Evolutionary conservation across 106 monocot genomes (phyloP).

Genomic region (Dioscorea dumetorum): DNA sequence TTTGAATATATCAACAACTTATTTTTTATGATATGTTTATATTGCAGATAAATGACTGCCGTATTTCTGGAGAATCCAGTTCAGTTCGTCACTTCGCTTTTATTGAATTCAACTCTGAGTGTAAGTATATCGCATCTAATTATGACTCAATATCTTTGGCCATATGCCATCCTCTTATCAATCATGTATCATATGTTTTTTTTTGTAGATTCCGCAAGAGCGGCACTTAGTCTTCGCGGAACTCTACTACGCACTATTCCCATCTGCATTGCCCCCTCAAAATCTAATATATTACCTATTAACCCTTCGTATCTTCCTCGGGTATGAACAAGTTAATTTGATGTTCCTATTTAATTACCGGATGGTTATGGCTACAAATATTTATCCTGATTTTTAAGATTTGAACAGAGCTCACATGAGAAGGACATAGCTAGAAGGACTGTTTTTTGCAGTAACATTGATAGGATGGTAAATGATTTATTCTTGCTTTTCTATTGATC

Average conservation of each 20-base stretch:
- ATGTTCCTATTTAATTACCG: background rate
- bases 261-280: slow-evolving; percentile 78
- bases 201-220: slow-evolving; percentile 48
- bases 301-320: slow-evolving; percentile 84
- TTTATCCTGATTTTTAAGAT: background rate
- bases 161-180: background rate
- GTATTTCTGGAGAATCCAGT: slow-evolving; percentile 56
- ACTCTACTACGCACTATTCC: slow-evolving; percentile 67
- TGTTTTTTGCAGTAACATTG: slow-evolving; percentile 67
- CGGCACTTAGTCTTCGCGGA: slow-evolving; percentile 58
- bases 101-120: slow-evolving; percentile 51
- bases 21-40: background rate
- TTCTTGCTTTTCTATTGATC: background rate
- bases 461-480: slow-evolving; percentile 39
- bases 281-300: slow-evolving; percentile 84
- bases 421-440: slow-evolving; percentile 53
- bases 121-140: slow-evolving; percentile 11
- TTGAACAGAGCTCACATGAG: slow-evolving; percentile 42
- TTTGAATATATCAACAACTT: background rate
- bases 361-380: background rate
- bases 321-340: slow-evolving; percentile 18
- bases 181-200: background rate
- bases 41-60: slow-evolving; percentile 60
- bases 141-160: no score
- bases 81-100: slow-evolving; percentile 72